Evolutionary conservation across 768 basidiomycete genomes (phyloP), one percentile per base, ranked within the genome.

Genomic region (Suillus americanus): DNA sequence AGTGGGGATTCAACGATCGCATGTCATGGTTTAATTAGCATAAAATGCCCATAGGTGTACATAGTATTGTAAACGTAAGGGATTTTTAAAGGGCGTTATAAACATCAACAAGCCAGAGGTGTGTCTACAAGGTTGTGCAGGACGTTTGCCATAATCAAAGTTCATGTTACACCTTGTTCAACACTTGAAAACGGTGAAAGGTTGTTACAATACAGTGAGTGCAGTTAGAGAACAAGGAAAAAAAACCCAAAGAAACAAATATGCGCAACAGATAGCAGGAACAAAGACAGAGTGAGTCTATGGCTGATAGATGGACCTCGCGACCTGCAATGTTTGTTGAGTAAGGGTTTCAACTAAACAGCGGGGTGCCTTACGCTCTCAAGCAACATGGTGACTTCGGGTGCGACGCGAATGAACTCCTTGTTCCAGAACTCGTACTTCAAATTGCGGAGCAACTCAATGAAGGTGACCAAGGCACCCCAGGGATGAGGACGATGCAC

Each of bases 401-500:
- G 92, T 63, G 90, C 90, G 72, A 92, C 86, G 68, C 87, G 89
- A 70, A 93, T 85, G 72, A 94, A 95, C 66, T 90, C 88, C 74
- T 91, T 92, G 83, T 82, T 90, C 91, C 92, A 94, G 82, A 95
- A 95, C 64, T 92, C 91, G 71, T 94, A 95, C 78, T 90, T 92
- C 63, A 87, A 86, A 76, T 96, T 95, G 67, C 93, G 89, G 60
- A 98, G 88, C 67, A 97, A 79, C 78, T 97, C 94, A 71, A 97
- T 95, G 78, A 97, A 97, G 5, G 95, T 94, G 69, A 94, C 89
- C 69, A 97, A 78, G 33, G 95, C 88, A 64, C 97, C 96, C 95
- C 95, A 98, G 33, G 97, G 96, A 71, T 98, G 96, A 56, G 97
- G 97, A 35, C 95, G 89, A 73, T 94, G 90, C 40, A 95, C 95